Conservation (phyloP, 192 early-diverging fungal species). For the Umbelopsis vinacea region DNA sequence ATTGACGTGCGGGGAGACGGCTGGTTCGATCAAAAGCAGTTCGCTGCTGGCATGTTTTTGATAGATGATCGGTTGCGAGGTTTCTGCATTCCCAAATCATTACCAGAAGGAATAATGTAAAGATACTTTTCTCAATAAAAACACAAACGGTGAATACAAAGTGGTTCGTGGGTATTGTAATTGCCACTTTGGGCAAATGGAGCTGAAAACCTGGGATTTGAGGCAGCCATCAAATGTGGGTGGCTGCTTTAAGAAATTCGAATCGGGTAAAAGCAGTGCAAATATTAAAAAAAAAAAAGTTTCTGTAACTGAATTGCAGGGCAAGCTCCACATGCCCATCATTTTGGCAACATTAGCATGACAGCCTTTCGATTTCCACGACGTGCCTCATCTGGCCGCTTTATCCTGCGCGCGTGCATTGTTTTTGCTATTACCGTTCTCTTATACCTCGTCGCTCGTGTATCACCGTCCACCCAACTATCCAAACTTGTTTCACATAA, state of each 20-base stretch:
- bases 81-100: constrained; percentile 38
- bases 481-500: constrained; percentile 19
- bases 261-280: too few relatives aligned
- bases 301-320: too few relatives aligned
- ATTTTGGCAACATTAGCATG: not conserved
- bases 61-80: constrained; percentile 52
- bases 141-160: not conserved
- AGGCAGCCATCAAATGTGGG: too few relatives aligned
- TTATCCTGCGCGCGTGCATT: not conserved
- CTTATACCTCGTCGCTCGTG: not conserved
- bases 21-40: constrained; percentile 41
- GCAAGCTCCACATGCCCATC: not conserved
- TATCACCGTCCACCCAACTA: not conserved
- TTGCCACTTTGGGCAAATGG: too few relatives aligned
- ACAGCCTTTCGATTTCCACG: not conserved
- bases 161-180: not conserved
- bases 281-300: too few relatives aligned
- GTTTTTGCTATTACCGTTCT: not conserved
- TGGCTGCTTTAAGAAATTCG: too few relatives aligned
- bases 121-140: not conserved
- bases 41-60: constrained; percentile 49
- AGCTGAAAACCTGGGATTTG: too few relatives aligned
- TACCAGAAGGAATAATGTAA: constrained; percentile 30
- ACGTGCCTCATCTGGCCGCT: not conserved
- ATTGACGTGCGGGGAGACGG: constrained; percentile 48